Evolutionary conservation across 495 filamentous ascomycete species (phyloP), one percentile per base, ranked within the genome.

Genomic region (Usnea hakonensis): DNA sequence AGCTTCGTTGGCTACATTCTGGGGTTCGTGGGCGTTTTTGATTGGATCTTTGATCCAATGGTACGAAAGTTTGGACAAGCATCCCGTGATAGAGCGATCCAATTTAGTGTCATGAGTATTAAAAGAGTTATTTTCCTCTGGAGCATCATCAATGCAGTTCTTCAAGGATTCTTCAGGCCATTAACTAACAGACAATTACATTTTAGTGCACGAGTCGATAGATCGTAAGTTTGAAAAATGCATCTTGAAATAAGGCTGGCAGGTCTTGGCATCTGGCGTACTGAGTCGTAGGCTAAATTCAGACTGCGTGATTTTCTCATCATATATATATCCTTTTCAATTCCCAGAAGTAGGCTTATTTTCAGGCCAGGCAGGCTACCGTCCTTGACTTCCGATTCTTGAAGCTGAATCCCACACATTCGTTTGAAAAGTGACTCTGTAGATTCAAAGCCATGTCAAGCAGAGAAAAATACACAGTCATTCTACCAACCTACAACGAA

Each of bases 401-500:
- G 36, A 58, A 55, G 28, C 9, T 38, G 2, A 21, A 9, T 37
- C 26, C 37, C 26, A 10, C 32, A 60, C 44, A 14, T 21, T 60
- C 57, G 16, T 60, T 52, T 26, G 14, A 6, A 46, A 13, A 38
- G 35, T 38, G 8, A 4, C 16, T 14, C 10, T 21, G 16, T 17
- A 26, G 3, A 23, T 16, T 33, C 8, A 14, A 30, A 30, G 43
- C 17, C 38, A 58, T 58, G 57, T 46, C 40, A 44, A 44, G 38
- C 28, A 58, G 44, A 58, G 57, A 33, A 46, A 92, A 95, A 75
- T 98, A 96, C 83, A 92, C 92, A 64, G 87, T 97, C 74, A 91
- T 97, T 73, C 85, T 98, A 61, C 94, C 94, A 46, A 98, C 94
- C 65, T 98, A 96, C 82, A 97, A 98, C 70, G 95, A 98, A 81